Evolutionary conservation across 2,329 filamentous ascomycete species (phyloP).

Genomic region (Xylariaceae sp.): DNA sequence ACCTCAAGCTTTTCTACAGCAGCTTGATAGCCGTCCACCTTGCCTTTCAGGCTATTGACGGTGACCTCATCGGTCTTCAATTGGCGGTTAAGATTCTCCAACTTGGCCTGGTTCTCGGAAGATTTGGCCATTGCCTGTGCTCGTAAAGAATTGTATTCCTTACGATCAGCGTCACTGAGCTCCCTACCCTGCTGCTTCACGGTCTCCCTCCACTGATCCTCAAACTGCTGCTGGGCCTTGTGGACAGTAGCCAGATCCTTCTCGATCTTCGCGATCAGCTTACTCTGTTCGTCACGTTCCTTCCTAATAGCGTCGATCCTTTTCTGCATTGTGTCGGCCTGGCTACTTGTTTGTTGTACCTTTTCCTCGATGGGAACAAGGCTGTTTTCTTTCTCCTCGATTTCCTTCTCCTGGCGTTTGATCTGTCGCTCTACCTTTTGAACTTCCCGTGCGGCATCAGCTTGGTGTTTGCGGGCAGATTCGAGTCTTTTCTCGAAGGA

Average conservation of each 20-base stretch:
- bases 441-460: conserved; percentile 74
- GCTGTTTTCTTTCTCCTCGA: conserved; percentile 83
- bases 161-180: conserved; percentile 81
- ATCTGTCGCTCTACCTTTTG: conserved; percentile 83
- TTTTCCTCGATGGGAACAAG: conserved; percentile 93
- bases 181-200: conserved; percentile 86
- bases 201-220: conserved; percentile 81
- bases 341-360: conserved; percentile 74
- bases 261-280: conserved; percentile 71
- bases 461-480: conserved; percentile 80
- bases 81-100: conserved; percentile 86
- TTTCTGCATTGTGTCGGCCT: conserved; percentile 68
- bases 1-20: conserved; percentile 73
- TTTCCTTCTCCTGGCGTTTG: conserved; percentile 80
- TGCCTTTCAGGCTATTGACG: conserved; percentile 84
- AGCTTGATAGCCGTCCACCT: conserved; percentile 77
- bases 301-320: conserved; percentile 73
- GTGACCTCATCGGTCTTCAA: conserved; percentile 90
- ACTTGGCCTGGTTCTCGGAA: conserved; percentile 76
- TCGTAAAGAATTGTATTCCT: conserved; percentile 84
- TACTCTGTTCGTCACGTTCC: conserved; percentile 73
- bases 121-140: conserved; percentile 84
- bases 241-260: conserved; percentile 84
- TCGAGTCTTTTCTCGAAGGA: conserved; percentile 81
- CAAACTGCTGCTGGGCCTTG: conserved; percentile 86